These are phyloP conservation scores for Kwoniella botswanensis DNA, from an alignment of 768 basidiomycete species.

Conservation along the genomic window DNA sequence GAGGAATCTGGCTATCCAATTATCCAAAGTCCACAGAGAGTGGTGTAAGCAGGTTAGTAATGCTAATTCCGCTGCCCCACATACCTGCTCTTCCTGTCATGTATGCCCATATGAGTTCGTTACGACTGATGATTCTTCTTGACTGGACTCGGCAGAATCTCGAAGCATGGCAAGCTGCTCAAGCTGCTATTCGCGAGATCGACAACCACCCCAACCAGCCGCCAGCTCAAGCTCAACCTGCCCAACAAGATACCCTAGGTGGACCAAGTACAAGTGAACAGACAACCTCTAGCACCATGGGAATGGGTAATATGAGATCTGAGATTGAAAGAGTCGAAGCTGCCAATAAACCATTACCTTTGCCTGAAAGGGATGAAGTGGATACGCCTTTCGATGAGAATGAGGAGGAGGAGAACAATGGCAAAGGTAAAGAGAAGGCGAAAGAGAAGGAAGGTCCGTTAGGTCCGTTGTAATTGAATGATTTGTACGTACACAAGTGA, in stretches of 20 bases:
- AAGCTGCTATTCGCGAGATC: conserved; percentile 86
- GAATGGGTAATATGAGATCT: conserved; percentile 30
- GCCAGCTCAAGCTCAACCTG: conserved; percentile 28
- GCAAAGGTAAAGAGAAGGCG: conserved; percentile 35
- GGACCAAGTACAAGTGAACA: neutral
- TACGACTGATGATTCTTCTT: neutral
- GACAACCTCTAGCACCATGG: neutral
- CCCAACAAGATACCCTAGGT: conserved; percentile 22
- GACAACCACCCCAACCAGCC: conserved; percentile 82
- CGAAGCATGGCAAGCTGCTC: conserved; percentile 95
- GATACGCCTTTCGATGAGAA: conserved; percentile 11
- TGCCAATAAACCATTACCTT: conserved; percentile 47
- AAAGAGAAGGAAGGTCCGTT: conserved; percentile 16
- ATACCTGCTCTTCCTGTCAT: neutral
- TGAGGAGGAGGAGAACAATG: conserved; percentile 13
- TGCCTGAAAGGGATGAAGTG: conserved; percentile 35
- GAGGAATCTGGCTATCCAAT: conserved; percentile 87
- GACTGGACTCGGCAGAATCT: conserved; percentile 69
- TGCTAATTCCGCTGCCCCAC: neutral
- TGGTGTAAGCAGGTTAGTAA: conserved; percentile 89
- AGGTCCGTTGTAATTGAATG: conserved; percentile 21
- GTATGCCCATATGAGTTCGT: no score
- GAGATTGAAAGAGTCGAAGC: conserved; percentile 52
- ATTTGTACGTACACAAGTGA: neutral
- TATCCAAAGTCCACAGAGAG: conserved; percentile 88